Evolutionary conservation across 2,329 filamentous ascomycete genomes (phyloP), one percentile per base, ranked within the genome.

Genomic region (Alternaria consortialis): DNA sequence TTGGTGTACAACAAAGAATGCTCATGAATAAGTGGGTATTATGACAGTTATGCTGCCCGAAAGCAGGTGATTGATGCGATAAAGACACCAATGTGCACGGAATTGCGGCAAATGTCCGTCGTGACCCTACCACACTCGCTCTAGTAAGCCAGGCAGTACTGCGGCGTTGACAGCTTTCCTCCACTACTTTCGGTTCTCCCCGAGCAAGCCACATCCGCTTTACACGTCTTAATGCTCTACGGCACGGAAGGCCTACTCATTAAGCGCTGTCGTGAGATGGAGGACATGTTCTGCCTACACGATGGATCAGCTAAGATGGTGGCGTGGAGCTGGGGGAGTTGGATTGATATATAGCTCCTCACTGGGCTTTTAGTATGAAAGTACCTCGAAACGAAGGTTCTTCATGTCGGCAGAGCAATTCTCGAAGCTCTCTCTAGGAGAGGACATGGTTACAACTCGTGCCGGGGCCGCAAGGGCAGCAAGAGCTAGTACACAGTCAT

Each of bases 361-460:
- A 48, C n/a, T 56, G 36, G 47, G 55, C 62, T 58, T 59, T 55
- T 39, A 61, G 53, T 53, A 62, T 63, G 44, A 50, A 58, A 65
- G 39, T 48, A 69, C 43, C 56, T 53, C 62, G 58, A 56, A 51
- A 56, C 53, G 58, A 66, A 58, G 60, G 20, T 53, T 62, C 72
- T 72, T 64, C 71, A 77, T 79, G 76, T 76, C 75, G 63, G 74
- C 67, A 48, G 75, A 79, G 69, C 71, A 72, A 53, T 73, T 79
- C 46, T 76, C 74, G 39, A 75, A 74, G 62, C 73, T 79, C 62
- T 74, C 75, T 60, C 66, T 79, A n/a, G 69, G 68, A 62, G 74
- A 76, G 63, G 67, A 64, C 25, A 79, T 79, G 76, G 75, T 79
- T 63, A 79, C 72, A 50, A 77, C 76, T 71, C 73, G 75, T 64